Base-by-base conservation (phyloP, 176 grass and related monocot genomes). In the Areca catechu region DNA sequence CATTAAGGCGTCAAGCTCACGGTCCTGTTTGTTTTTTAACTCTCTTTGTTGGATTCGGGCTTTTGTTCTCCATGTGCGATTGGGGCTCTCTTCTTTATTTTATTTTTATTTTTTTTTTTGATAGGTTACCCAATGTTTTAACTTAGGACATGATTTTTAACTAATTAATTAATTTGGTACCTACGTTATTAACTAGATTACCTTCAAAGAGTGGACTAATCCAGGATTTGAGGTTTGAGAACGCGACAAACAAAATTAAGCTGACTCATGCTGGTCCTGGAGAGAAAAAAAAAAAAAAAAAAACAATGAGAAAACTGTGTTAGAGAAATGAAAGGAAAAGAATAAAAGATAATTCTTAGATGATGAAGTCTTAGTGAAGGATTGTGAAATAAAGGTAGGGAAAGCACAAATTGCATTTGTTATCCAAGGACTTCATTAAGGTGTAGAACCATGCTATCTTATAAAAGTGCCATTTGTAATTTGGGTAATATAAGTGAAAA, bases 221-320 rank as follows among this genome's bases (percentile, higher is more conserved):
- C 28, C 86, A 91, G 16, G 86, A 97, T 74, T 79, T 97, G 28
- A 79, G 74, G 75, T 88, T 97, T 24, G 83, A 97, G 64, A 91
- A 80, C 1, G 80, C 86, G 43, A 79, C 83, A 27, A 90, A 74
- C 15, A 90, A 72, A 74, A 85, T 88, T 74, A 88, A 85, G 57
- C 77, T 80, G 21, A 79, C 86, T 51, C 80, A 83, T 7, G 80
- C 90, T 65, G 86, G 75, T 0, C 3, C 27, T 28, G 5, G 27
- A 28, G 27, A 5, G 5, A 28, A 4, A 28, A 3, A 24, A 3
- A 25, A 4, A 25, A 4, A 25, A 4, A 25, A 4, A 3, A 4
- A n/a, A n/a, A n/a, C n/a, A n/a, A n/a, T n/a, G 4, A 6, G 5
- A 28, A 28, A 28, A 28, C 27, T 28, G 5, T 5, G 4, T n/a